phyloP scores from a whole-genome alignment of 371 early-diverging fungal genomes.

The Haplosporangium sp. region DNA sequence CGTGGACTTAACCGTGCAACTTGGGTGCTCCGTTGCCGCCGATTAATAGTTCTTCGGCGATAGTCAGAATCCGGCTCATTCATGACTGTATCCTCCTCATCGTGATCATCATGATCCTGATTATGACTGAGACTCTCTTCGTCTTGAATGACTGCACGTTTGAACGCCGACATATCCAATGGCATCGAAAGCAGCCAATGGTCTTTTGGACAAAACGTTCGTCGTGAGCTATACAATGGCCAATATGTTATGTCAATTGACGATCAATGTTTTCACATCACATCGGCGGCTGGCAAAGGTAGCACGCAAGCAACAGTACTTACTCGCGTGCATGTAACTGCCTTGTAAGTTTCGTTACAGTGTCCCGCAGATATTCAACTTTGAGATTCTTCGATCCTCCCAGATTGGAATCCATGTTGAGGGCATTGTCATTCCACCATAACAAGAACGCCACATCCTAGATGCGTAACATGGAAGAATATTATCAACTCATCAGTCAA shows the following conservation, averaged over 20 bases:
- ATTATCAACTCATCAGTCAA: too few species aligned
- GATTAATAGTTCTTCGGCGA: conserved; percentile 15
- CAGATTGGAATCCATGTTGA: conserved; percentile 57
- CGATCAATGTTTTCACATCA: too few species aligned
- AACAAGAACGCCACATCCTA: conserved; percentile 79
- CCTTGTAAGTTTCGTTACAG: conserved; percentile 74
- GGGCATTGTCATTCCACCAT: conserved; percentile 68
- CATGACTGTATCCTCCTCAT: conserved; percentile 12
- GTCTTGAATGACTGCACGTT: conserved; percentile 68
- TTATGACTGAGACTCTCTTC: conserved; percentile 51
- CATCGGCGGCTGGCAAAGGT: not conserved
- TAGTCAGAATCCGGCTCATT: conserved; percentile 18
- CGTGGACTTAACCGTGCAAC: conserved; percentile 71
- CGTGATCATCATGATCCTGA: conserved; percentile 15
- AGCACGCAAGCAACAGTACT: conserved; percentile 17
- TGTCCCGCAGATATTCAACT: conserved; percentile 67
- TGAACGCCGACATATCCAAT: conserved; percentile 75
- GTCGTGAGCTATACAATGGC: conserved; percentile 22
- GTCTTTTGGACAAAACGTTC: conserved; percentile 51
- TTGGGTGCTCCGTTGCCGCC: conserved; percentile 29
- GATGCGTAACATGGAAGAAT: too few species aligned
- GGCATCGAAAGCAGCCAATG: conserved; percentile 80
- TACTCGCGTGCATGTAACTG: conserved; percentile 89
- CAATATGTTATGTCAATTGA: too few species aligned
- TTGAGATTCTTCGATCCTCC: conserved; percentile 62